Conservation (phyloP, 225 moss, liverwort and hornwort genomes). For the Polytrichum commune region DNA sequence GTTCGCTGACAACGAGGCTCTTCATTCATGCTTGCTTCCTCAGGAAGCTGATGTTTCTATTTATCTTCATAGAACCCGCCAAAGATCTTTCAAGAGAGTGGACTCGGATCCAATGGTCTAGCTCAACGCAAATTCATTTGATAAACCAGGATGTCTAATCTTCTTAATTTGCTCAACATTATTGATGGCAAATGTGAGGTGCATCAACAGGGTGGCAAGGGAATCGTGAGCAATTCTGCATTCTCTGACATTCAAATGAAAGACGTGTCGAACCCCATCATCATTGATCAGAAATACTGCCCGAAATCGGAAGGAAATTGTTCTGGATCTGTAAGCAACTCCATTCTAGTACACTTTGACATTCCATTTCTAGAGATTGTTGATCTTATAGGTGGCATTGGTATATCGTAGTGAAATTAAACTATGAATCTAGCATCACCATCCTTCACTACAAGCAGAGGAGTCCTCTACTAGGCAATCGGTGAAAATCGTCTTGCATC, state of each 20-base stretch:
- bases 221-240: conserved; percentile 16
- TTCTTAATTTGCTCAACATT: too few relatives aligned
- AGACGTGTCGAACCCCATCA: conserved; percentile 35
- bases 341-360: neutral
- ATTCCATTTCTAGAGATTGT: neutral
- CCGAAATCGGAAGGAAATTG: neutral
- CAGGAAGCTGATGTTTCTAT: neutral
- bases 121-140: neutral
- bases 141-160: too few relatives aligned
- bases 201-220: conserved; percentile 35
- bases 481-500: too few relatives aligned
- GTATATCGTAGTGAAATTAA: neutral
- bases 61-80: neutral
- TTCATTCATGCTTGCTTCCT: too few relatives aligned
- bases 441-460: neutral
- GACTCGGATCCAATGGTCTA: neutral
- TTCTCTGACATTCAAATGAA: conserved; percentile 34
- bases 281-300: conserved; percentile 55
- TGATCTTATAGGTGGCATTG: neutral
- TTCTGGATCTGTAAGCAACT: neutral
- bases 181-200: too few relatives aligned
- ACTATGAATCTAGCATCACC: neutral
- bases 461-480: too few relatives aligned
- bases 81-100: neutral
- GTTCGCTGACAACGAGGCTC: too few relatives aligned